Conservation (phyloP, 2,329 filamentous ascomycete genomes). For the Graphilbum fragrans region DNA sequence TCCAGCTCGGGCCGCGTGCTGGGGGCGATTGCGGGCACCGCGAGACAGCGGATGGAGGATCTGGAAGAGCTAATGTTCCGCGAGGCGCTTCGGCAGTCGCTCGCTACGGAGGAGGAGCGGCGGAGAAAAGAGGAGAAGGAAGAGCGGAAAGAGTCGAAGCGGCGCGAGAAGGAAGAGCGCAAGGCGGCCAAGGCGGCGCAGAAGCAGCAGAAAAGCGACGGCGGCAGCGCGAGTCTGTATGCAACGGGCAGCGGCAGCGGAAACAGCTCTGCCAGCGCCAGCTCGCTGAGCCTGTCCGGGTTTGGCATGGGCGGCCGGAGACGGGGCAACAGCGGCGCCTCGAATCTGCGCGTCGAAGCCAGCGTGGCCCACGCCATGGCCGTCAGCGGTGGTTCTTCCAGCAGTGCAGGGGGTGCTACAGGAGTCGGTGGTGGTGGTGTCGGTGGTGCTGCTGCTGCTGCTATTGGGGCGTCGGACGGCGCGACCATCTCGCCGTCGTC, state of each 20-base stretch:
- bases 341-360: conserved; percentile 46
- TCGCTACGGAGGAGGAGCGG: conserved; percentile 91
- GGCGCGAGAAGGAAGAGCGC: conserved; percentile 71
- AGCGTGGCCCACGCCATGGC: conserved; percentile 32
- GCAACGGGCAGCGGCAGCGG: conserved; percentile 23
- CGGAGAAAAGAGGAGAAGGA: conserved; percentile 76
- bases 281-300: conserved; percentile 49
- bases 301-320: conserved; percentile 42
- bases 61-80: conserved; percentile 98
- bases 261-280: conserved; percentile 44
- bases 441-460: not conserved
- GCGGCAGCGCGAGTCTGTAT: conserved; percentile 29
- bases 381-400: conserved; percentile 6
- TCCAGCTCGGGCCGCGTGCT: conserved; percentile 16
- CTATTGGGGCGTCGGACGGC: not conserved
- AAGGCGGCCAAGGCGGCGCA: conserved; percentile 58
- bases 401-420: not conserved
- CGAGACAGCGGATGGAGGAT: conserved; percentile 59
- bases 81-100: conserved; percentile 81
- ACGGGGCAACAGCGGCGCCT: conserved; percentile 46
- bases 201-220: conserved; percentile 19
- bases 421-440: not conserved
- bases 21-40: conserved; percentile 7
- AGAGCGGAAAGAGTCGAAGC: conserved; percentile 70
- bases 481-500: not conserved